Base-by-base conservation (phyloP, 2,329 filamentous ascomycete genomes). In the Penicillium palitans region DNA sequence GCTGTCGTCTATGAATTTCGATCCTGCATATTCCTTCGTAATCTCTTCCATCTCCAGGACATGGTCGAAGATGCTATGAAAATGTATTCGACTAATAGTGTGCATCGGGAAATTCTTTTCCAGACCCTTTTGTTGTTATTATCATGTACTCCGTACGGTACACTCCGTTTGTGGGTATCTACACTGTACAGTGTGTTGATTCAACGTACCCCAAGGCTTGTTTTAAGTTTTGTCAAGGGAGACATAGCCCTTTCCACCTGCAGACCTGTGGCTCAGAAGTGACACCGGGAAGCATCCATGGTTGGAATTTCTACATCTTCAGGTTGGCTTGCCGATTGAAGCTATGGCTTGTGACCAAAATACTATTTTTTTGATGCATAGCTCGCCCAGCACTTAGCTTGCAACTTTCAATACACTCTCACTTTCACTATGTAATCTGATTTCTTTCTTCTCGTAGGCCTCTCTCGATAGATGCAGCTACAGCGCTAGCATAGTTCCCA, bases 71-170 rank as follows among this genome's bases (percentile, higher is more conserved):
- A 87, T 84, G 41, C 83, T 79, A 62, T 87, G 82, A n/a, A 97
- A 79, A 21, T 84, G 82, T 33, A 90, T 68, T 33, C 78, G 80
- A 29, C 83, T 81, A 71, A 91, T 90, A 0, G 78, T 78, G 63
- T 92, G 83, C 39, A 83, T 80, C 0, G 90, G 85, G 72, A 90
- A 96, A 13, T 78, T 79, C 46, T 81, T 70, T 57, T 83, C 81
- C 64, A 89, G 70, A 54, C 19, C 19, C 19, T 21, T 21, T 21
- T 21, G 19, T 21, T 21, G 19, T 21, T 21, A 21, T 21, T 21
- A 21, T 2, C 2, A 21, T 21, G 19, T 21, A 21, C 19, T 21
- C 19, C 1, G 19, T 21, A 21, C 19, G 19, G 19, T 21, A 21
- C 19, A 21, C 19, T 21, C 19, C 19, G 19, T 21, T 21, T 21